Base-by-base conservation (phyloP, 805 yeast species). In the Starmerella vaccinii region DNA sequence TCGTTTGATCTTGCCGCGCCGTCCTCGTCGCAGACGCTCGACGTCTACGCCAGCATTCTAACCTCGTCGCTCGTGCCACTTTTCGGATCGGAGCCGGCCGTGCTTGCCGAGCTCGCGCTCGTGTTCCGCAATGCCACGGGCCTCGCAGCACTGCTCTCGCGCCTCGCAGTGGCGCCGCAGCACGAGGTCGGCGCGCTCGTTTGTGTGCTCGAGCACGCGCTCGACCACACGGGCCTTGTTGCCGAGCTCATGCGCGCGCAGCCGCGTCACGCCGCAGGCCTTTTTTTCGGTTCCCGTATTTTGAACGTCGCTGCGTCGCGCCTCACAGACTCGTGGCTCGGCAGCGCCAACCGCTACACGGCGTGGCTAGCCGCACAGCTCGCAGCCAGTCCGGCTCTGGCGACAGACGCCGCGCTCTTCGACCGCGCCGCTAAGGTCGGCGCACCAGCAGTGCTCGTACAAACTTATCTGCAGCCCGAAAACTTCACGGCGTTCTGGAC, bases 401-500 rank as follows among this genome's bases (percentile, higher is more conserved):
- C 54, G 7, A 10, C 54, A 1, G 30, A 44, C 27, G 35, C 35
- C 7, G 46, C 2, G 16, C 40, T 60, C 48, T 49, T 62, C 10
- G 65, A 62, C 23, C 23, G 47, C 16, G 47, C 48, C 1, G 43
- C 55, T 30, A 61, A 61, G 34, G 51, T 63, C 22, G 67, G 65
- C 12, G 56, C 53, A 16, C 57, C 64, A 2, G 15, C 29, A 32
- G 52, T 19, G 8, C 49, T 51, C 7, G 41, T 53, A 3, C n/a
- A 21, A 19, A 42, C 49, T 16, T 43, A 49, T 2, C 26, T 65
- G 2, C 15, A 44, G 15, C 1, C 42, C 51, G 22, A 42, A 40
- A 10, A 12, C n/a, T 45, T 50, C 18, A 24, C 19, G 29, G 39
- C 37, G 15, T 44, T 52, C 5, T 4, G 21, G 9, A 2, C 4